Conservation (phyloP, 2,329 filamentous ascomycete species). For the Apiospora saccharicola region DNA sequence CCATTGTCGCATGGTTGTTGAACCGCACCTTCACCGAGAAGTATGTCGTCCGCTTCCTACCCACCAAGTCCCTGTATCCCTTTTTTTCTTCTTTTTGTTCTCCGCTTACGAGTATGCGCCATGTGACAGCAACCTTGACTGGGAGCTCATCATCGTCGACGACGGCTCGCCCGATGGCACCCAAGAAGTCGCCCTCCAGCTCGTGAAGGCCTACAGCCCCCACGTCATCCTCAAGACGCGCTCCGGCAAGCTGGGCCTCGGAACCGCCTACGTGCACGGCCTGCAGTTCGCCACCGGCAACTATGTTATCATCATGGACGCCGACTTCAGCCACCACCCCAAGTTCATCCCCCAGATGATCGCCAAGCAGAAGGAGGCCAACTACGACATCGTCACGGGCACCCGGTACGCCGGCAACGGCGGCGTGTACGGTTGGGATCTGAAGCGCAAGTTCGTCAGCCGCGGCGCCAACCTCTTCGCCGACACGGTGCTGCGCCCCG, state of each 20-base stretch:
- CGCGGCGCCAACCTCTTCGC: slow-evolving; percentile 94
- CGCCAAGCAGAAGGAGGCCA: slow-evolving; percentile 73
- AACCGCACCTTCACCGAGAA: slow-evolving; percentile 89
- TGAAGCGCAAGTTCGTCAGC: slow-evolving; percentile 86
- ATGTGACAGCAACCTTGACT: slow-evolving; percentile 80
- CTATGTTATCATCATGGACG: slow-evolving; percentile 99
- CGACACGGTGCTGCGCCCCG: slow-evolving; percentile 90
- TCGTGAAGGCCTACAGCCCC: slow-evolving; percentile 82
- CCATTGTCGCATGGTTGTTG: slow-evolving; percentile 93
- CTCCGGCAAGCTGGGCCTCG: slow-evolving; percentile 94
- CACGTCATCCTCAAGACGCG: slow-evolving; percentile 87
- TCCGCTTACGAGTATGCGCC: neutral
- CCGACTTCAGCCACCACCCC: slow-evolving; percentile 98
- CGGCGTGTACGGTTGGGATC: slow-evolving; percentile 95
- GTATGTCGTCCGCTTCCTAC: slow-evolving; percentile 58
- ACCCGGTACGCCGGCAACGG: slow-evolving; percentile 90
- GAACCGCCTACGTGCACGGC: slow-evolving; percentile 95
- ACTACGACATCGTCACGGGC: slow-evolving; percentile 97
- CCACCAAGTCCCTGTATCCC: neutral
- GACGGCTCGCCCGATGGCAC: slow-evolving; percentile 97
- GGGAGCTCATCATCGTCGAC: slow-evolving; percentile 98
- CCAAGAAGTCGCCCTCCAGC: slow-evolving; percentile 87
- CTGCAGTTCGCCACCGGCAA: slow-evolving; percentile 90
- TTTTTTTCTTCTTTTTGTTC: neutral
- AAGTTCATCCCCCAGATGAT: slow-evolving; percentile 99